Percentiles rank a stretch among this genome's conserved stretches.
These are phyloP conservation scores for Dalechampia spathulata DNA, from an alignment of 441 rosid species.

Conservation along the genomic window DNA sequence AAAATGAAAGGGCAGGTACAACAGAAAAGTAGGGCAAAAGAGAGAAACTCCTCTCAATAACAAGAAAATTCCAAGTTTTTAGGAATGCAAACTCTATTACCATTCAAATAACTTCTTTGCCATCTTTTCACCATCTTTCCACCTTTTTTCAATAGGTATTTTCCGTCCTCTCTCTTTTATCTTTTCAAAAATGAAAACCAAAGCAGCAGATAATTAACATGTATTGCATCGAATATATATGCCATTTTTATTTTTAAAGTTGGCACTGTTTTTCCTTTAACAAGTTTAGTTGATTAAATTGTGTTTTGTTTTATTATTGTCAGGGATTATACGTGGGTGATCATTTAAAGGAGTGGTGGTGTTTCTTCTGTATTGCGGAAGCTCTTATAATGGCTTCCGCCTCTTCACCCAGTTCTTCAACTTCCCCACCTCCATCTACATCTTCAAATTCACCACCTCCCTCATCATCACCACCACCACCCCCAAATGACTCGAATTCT, in stretches of 20 bases:
- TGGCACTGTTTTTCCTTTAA: no score
- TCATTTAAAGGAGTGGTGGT: conserved; percentile 5
- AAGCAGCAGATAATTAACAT: no score
- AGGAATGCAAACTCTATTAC: conserved; percentile 20
- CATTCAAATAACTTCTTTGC: conserved; percentile 10
- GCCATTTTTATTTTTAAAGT: no score
- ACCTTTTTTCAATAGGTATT: conserved; percentile 19
- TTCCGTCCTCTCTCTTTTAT: neutral
- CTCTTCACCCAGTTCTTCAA: conserved; percentile 25
- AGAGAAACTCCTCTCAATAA: neutral
- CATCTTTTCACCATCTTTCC: conserved; percentile 16
- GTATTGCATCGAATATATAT: no score
- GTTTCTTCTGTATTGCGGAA: conserved; percentile 14
- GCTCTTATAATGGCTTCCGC: conserved; percentile 24
- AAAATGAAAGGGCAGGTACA: neutral
- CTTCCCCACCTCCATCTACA: conserved; percentile 10
- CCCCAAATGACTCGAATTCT: conserved; percentile 15
- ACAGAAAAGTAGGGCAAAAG: conserved; percentile 4
- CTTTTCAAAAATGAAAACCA: no score
- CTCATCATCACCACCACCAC: conserved; percentile 9
- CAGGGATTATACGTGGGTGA: neutral
- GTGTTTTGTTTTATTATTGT: neutral
- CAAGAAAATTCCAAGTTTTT: conserved; percentile 12
- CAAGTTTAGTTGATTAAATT: no score
- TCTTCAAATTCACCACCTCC: conserved; percentile 9